Evolutionary conservation across 345 rosid species (phyloP).

Genomic region (Sonneratia alba): DNA sequence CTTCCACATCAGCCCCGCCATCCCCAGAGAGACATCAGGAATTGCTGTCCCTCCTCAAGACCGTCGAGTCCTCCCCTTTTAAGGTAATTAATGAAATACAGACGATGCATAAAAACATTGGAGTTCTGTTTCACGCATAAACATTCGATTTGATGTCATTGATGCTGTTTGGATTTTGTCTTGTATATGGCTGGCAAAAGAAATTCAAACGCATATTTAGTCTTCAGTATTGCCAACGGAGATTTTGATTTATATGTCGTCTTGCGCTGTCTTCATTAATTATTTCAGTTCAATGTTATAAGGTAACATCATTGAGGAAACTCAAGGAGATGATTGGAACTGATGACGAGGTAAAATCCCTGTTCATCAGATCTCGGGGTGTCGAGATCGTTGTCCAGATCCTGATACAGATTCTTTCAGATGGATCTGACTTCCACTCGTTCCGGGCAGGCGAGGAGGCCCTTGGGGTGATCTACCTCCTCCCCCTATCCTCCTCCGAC

Average conservation of each 20-base stretch:
- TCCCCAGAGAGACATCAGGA: slow-evolving; percentile 12
- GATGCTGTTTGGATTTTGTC: no score
- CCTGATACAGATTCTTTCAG: slow-evolving; percentile 13
- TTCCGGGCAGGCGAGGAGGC: slow-evolving; percentile 30
- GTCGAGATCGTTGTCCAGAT: slow-evolving; percentile 15
- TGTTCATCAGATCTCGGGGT: slow-evolving; percentile 17
- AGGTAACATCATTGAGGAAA: slow-evolving; percentile 24
- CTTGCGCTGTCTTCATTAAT: no score
- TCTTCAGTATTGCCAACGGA: no score
- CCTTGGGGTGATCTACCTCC: slow-evolving; percentile 15
- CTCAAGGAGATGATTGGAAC: slow-evolving; percentile 11
- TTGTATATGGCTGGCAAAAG: no score
- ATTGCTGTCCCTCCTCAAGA: slow-evolving; percentile 14
- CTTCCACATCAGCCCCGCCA: background rate
- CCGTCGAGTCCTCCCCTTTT: slow-evolving; percentile 24
- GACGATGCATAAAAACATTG: background rate
- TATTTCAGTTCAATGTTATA: slow-evolving; percentile 1
- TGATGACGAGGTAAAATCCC: slow-evolving; percentile 8
- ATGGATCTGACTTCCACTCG: slow-evolving; percentile 13
- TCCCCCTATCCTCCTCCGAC: slow-evolving; percentile 6
- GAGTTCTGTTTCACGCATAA: no score
- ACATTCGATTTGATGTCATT: no score
- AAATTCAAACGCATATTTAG: no score
- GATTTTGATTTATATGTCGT: no score
- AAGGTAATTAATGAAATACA: slow-evolving; percentile 9